phyloP scores from a whole-genome alignment of 345 rosid genomes.

The Eutrema yunnanense region DNA sequence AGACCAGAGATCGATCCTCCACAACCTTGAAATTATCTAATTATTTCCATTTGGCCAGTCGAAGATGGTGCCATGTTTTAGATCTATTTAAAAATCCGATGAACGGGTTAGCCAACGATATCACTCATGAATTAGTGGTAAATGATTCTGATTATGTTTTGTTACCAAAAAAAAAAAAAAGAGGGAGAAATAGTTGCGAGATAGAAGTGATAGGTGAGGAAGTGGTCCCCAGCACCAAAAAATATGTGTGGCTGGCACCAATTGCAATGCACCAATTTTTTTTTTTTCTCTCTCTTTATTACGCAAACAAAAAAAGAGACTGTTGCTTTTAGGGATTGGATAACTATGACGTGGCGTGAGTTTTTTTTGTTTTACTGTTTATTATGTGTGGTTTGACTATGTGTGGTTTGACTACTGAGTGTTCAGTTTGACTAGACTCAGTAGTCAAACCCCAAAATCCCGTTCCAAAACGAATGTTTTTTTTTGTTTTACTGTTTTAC shows the following conservation, averaged over 20 bases:
- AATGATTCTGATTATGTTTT: no score
- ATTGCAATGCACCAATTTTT: slow-evolving; percentile 10
- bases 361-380: no score
- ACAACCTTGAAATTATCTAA: no score
- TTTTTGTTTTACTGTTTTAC: not conserved
- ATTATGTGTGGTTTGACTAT: no score
- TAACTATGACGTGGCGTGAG: slow-evolving; percentile 16
- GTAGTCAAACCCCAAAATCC: not conserved
- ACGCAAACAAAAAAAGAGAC: not conserved
- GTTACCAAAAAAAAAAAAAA: not conserved
- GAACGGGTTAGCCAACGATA: no score
- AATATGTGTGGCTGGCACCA: slow-evolving; percentile 20
- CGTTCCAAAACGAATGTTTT: not conserved
- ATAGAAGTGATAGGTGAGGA: slow-evolving; percentile 6
- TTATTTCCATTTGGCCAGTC: no score
- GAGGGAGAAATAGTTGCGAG: not conserved
- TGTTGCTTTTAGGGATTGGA: not conserved
- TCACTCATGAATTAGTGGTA: no score
- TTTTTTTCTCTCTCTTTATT: not conserved
- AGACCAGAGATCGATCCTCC: no score
- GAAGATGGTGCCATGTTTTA: no score
- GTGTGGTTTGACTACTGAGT: no score
- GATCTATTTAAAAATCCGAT: no score
- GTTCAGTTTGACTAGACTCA: no score
- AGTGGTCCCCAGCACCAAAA: slow-evolving; percentile 31